These are phyloP conservation scores for Leishmania amazonensis DNA, from an alignment of 208 protist genomes.

Conservation along the genomic window DNA sequence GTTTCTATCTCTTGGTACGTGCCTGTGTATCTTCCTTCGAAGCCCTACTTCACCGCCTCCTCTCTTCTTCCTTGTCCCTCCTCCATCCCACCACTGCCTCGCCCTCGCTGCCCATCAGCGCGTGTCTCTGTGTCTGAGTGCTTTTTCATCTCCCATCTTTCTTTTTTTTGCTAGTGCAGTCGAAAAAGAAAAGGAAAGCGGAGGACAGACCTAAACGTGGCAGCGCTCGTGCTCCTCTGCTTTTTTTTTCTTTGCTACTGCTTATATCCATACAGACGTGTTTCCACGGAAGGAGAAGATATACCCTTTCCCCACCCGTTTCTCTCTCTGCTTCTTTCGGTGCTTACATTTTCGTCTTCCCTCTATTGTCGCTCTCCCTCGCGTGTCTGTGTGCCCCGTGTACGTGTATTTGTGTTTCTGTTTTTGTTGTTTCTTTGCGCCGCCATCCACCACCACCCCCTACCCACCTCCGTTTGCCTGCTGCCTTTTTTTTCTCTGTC, in stretches of 20 bases:
- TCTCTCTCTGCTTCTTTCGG: not conserved
- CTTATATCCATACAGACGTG: not conserved
- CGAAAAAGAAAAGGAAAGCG: conserved; percentile 9
- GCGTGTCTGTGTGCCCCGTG: not conserved
- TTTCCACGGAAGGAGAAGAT: not conserved
- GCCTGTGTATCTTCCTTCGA: not conserved
- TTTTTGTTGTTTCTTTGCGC: not conserved
- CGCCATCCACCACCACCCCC: not conserved
- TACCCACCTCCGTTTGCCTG: not conserved
- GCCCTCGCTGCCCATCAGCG: not conserved
- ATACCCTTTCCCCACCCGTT: not conserved
- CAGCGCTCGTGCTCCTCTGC: not conserved
- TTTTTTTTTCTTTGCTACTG: not conserved
- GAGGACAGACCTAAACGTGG: not conserved
- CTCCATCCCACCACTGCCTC: not conserved
- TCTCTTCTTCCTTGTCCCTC: not conserved
- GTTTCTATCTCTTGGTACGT: not conserved
- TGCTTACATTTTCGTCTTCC: not conserved
- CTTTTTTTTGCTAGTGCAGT: conserved; percentile 13
- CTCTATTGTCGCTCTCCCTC: not conserved
- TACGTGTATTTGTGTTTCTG: not conserved
- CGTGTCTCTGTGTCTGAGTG: not conserved
- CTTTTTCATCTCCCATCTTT: conserved; percentile 4
- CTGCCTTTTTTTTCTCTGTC: not conserved
- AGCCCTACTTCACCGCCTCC: not conserved